A percentile compares a stretch with the other conserved stretches of the same genome.
Evolutionary conservation across 2,329 filamentous ascomycete genomes (phyloP).

Genomic region (Claviceps fusiformis): DNA sequence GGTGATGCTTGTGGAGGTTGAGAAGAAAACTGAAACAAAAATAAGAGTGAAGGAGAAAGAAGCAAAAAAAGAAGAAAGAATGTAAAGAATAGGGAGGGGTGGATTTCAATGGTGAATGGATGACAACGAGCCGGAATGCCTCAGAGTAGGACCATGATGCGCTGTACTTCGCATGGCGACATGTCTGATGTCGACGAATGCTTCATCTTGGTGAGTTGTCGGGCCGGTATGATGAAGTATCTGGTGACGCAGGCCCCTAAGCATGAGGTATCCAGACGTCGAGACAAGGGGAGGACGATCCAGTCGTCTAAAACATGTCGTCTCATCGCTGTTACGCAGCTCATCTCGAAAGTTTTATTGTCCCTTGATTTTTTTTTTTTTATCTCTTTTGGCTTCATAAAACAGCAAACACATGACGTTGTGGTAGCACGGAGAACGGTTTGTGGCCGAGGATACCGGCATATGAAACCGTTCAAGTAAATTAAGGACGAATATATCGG

Average conservation of each 20-base stretch:
- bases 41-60: too few species aligned
- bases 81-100: background rate
- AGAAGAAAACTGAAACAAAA: too few species aligned
- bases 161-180: conserved; percentile 1
- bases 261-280: background rate
- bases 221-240: background rate
- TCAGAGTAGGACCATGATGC: conserved; percentile 3
- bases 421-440: background rate
- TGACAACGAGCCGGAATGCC: background rate
- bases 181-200: background rate
- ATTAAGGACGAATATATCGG: background rate
- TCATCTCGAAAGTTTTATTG: background rate
- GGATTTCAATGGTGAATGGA: background rate
- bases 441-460: background rate
- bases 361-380: background rate
- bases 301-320: background rate
- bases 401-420: conserved; percentile 1
- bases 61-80: background rate
- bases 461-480: background rate
- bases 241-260: background rate
- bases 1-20: background rate
- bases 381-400: background rate
- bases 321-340: background rate
- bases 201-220: background rate
- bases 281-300: background rate